These are phyloP conservation scores for Bruguiera parviflora DNA, from an alignment of 345 rosid genomes.

Conservation along the genomic window DNA sequence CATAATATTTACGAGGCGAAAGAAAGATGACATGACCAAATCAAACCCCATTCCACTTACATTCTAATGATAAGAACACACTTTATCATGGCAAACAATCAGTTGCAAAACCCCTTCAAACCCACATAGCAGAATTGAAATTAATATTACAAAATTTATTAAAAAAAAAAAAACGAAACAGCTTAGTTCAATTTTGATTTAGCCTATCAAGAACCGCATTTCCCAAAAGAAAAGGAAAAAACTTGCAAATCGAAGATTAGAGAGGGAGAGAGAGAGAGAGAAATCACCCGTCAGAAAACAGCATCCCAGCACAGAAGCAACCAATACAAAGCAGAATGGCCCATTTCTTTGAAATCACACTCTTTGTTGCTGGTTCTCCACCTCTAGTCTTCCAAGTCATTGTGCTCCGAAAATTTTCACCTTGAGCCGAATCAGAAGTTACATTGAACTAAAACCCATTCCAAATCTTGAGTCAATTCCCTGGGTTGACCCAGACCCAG, in stretches of 20 bases:
- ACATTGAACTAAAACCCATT: slow-evolving; percentile 29
- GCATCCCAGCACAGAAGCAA: slow-evolving; percentile 88
- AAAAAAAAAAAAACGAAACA: neutral
- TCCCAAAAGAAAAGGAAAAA: neutral
- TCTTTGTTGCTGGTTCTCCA: slow-evolving; percentile 41
- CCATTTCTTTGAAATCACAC: slow-evolving; percentile 76
- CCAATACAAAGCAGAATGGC: slow-evolving; percentile 74
- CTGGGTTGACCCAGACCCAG: slow-evolving; percentile 37
- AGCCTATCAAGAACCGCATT: too few relatives aligned
- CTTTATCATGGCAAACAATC: neutral
- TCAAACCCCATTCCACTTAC: too few relatives aligned
- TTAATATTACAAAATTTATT: neutral
- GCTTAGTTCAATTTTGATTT: neutral
- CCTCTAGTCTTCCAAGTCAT: slow-evolving; percentile 67
- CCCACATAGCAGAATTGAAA: neutral
- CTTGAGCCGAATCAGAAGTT: slow-evolving; percentile 10
- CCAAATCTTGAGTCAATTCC: slow-evolving; percentile 24
- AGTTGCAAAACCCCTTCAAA: neutral
- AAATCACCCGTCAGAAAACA: slow-evolving; percentile 70
- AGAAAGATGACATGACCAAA: too few relatives aligned
- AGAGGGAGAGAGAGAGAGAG: neutral
- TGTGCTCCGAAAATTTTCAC: neutral
- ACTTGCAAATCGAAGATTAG: neutral
- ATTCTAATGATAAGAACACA: too few relatives aligned
- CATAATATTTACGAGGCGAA: too few relatives aligned